Conservation (phyloP, 371 early-diverging fungal genomes). For the Chytridium lagenaria region DNA sequence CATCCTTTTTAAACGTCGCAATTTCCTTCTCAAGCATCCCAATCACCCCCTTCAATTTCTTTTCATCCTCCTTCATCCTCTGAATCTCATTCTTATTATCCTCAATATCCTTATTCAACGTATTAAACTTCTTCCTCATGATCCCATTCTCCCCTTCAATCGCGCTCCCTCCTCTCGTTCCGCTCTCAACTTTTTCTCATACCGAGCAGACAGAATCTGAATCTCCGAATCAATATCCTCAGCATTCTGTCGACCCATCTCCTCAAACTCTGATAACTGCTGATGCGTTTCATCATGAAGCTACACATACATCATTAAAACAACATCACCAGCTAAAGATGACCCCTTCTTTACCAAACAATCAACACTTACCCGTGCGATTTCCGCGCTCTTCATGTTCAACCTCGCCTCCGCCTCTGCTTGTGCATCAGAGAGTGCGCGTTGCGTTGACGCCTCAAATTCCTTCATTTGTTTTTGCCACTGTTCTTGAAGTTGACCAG, state of each 20-base stretch:
- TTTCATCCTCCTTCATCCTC: slow-evolving; percentile 58
- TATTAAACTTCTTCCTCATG: slow-evolving; percentile 68
- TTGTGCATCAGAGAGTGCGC: slow-evolving; percentile 47
- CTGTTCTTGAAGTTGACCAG: slow-evolving; percentile 42
- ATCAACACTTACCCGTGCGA: slow-evolving; percentile 40
- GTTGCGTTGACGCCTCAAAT: slow-evolving; percentile 41
- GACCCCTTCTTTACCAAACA: background rate
- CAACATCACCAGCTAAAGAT: too few relatives aligned
- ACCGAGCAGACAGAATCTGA: slow-evolving; percentile 39
- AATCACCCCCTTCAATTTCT: slow-evolving; percentile 57
- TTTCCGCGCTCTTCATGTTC: slow-evolving; percentile 49
- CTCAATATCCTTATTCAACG: slow-evolving; percentile 64
- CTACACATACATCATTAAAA: slow-evolving; percentile 31
- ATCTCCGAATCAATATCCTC: slow-evolving; percentile 63
- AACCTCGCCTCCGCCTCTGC: slow-evolving; percentile 50
- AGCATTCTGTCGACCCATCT: slow-evolving; percentile 51
- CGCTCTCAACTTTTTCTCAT: slow-evolving; percentile 53
- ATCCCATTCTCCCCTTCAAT: slow-evolving; percentile 66
- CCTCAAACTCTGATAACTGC: slow-evolving; percentile 53
- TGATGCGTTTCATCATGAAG: slow-evolving; percentile 49
- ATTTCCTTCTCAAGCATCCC: slow-evolving; percentile 62
- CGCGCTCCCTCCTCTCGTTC: slow-evolving; percentile 62
- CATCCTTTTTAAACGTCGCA: slow-evolving; percentile 56
- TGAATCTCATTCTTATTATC: slow-evolving; percentile 59
- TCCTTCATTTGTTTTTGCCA: slow-evolving; percentile 57